A percentile compares a stretch with the other conserved stretches of the same genome.
Conservation (phyloP, 2,329 filamentous ascomycete genomes). For the Stenocarpella maydis region DNA sequence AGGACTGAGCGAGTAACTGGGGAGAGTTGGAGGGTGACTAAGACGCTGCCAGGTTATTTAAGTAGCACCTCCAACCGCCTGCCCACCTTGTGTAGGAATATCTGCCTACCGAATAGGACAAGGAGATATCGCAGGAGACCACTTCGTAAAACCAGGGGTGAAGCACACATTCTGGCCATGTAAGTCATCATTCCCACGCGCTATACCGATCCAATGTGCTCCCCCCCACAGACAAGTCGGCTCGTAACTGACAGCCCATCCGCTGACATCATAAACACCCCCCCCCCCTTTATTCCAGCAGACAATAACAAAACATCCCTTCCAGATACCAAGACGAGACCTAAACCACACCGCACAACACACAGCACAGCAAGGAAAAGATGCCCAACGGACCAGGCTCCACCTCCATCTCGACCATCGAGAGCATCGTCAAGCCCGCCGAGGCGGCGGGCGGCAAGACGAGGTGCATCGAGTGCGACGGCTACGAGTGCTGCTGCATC, state of each 20-base stretch:
- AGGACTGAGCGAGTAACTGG: not conserved
- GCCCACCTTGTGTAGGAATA: no score
- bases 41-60: constrained; percentile 1
- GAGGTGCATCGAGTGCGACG: constrained; percentile 59
- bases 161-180: not conserved
- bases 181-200: not conserved
- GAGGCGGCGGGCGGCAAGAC: constrained; percentile 51
- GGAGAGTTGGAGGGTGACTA: not conserved
- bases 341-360: no score
- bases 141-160: not conserved
- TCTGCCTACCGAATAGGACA: not conserved
- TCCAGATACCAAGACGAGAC: not conserved
- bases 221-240: not conserved
- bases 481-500: constrained; percentile 63
- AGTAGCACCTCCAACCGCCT: not conserved
- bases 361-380: not conserved
- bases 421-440: constrained; percentile 60
- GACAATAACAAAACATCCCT: not conserved
- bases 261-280: constrained; percentile 26
- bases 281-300: not conserved
- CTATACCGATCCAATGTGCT: not conserved
- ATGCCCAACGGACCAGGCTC: constrained; percentile 55
- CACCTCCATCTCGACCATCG: constrained; percentile 57
- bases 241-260: not conserved
- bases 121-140: not conserved